Evolutionary conservation across 495 filamentous ascomycete species (phyloP).

Genomic region (Neurospora sp.): DNA sequence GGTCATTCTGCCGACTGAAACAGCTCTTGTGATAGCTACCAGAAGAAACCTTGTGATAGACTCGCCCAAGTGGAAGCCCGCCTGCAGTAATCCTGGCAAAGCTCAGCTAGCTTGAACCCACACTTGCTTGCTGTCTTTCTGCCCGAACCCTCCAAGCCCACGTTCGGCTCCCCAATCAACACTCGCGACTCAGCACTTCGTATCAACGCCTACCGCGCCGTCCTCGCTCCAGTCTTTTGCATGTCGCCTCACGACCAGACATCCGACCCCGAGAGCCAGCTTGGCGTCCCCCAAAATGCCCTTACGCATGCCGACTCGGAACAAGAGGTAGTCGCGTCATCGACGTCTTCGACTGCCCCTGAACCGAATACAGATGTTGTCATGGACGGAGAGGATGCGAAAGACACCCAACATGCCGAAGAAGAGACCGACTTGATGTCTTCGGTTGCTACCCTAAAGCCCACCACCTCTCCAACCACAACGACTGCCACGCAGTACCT

Average conservation of each 20-base stretch:
- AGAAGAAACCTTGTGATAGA: not conserved
- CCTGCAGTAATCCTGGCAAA: not conserved
- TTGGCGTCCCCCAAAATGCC: constrained; percentile 11
- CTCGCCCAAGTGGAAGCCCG: not conserved
- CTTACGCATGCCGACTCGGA: not conserved
- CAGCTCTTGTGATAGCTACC: not conserved
- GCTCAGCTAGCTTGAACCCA: not conserved
- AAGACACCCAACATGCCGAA: constrained; percentile 4
- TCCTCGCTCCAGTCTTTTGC: constrained; percentile 10
- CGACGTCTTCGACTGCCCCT: not conserved
- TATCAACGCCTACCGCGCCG: not conserved
- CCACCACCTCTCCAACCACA: constrained; percentile 22
- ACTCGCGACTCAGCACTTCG: not conserved
- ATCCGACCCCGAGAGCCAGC: constrained; percentile 9
- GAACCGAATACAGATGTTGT: not conserved
- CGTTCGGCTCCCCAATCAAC: not conserved
- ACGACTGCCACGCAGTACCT: constrained; percentile 29
- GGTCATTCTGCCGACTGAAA: not conserved
- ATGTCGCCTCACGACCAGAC: constrained; percentile 25
- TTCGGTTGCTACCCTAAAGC: constrained; percentile 42
- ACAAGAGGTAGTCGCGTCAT: constrained; percentile 7
- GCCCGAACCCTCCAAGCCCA: not conserved
- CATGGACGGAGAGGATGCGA: not conserved
- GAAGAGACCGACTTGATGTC: constrained; percentile 34
- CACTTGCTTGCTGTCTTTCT: not conserved